phyloP scores from a whole-genome alignment of 225 moss, liverwort and hornwort species.

The Climacium dendroides region DNA sequence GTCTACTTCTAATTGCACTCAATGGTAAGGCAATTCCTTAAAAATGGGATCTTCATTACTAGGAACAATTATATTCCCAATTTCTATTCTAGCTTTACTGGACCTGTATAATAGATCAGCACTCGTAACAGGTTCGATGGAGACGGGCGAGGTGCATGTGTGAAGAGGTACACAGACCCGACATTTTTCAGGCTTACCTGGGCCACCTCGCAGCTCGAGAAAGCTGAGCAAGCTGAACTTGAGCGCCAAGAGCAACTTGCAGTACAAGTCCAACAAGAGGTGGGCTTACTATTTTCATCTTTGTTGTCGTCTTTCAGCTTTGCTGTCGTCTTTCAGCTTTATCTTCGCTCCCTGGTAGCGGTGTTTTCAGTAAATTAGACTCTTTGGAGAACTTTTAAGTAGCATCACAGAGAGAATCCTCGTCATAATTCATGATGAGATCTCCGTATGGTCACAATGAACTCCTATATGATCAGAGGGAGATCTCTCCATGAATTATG shows the following conservation, averaged over 20 bases:
- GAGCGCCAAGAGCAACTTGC: constrained; percentile 7
- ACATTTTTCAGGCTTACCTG: constrained; percentile 37
- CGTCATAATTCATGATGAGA: not conserved
- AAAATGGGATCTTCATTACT: not conserved
- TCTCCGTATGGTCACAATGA: not conserved
- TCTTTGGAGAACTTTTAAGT: not conserved
- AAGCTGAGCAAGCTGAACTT: constrained; percentile 14
- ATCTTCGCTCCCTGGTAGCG: not conserved
- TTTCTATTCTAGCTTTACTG: not conserved
- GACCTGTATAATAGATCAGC: not conserved
- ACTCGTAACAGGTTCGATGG: constrained; percentile 23
- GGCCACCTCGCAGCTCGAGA: constrained; percentile 24
- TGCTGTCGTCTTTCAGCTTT: not conserved
- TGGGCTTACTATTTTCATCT: not conserved
- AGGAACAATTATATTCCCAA: not conserved
- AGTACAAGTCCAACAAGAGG: constrained; percentile 1
- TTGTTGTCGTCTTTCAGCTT: not conserved
- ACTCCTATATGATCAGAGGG: not conserved
- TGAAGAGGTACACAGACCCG: constrained; percentile 49
- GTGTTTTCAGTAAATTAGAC: not conserved
- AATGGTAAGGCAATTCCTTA: not conserved
- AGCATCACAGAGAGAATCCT: not conserved
- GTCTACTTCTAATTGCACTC: not conserved
- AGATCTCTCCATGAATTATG: not conserved
- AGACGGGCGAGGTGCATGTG: constrained; percentile 38